Evolutionary conservation across 1,284 basidiomycete genomes (phyloP), one percentile per base, ranked within the genome.

Genomic region (Leccinum griseonigrum): DNA sequence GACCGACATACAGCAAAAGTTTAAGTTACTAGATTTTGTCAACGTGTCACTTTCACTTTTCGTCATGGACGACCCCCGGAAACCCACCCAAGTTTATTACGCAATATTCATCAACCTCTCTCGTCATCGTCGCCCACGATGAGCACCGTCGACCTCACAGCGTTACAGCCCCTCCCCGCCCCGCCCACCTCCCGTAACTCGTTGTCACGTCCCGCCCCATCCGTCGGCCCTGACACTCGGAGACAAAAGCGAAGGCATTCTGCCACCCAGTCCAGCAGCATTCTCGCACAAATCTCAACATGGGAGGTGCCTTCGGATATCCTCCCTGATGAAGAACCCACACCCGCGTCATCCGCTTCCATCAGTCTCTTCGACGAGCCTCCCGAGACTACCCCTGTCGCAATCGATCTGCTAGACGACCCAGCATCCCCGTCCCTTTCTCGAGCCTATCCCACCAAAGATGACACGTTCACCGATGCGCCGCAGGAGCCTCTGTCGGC

Each of bases 401-500:
- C 38, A 28, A 32, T 29, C 6, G n/a, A 46, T 6, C 10, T 22
- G 9, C 32, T 40, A 16, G 54, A 53, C 31, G 18, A 51, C 28
- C 52, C 31, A 28, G 4, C 10, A n/a, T 48, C 60, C n/a, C 56
- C 60, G 34, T 28, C 60, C 22, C 43, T 10, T 22, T 22, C 43
- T 6, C 43, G n/a, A 28, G 48, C n/a, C 29, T 28, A 46, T n/a
- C 26, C 40, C 28, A 22, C 58, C 28, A 52, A 18, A n/a, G 31
- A 38, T 1, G 7, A 43, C 18, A 18, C 57, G 0, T 32, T 60
- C 11, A 51, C 54, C 28, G 14, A 22, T 1, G 29, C 60, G 11
- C 8, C 31, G 22, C 68, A 71, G 3, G 84, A 89, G 57, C 83
- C 81, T 0, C 79, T 92, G 16, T 80, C 86, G 1, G 75, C 81